Evolutionary conservation across 305 asterid genomes (phyloP), one percentile per base, ranked within the genome.

Genomic region (Fraxinus baroniana): DNA sequence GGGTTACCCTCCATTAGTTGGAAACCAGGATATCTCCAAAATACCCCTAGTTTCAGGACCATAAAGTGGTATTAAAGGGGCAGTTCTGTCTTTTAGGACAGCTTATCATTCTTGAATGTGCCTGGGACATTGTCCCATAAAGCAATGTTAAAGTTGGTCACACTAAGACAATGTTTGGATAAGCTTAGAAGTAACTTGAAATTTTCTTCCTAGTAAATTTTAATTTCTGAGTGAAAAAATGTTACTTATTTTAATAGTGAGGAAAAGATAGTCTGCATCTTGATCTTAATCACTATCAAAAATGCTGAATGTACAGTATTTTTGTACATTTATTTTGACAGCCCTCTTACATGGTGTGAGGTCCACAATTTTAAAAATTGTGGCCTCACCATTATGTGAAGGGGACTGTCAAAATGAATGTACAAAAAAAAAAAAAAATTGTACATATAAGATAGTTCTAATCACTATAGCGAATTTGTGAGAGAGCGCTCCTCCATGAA

Each of bases 71-170:
- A 1, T 17, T 46, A 0, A 78, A 85, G 83, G 88, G 85, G 49
- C 26, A 86, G 1, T 70, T 35, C 3, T 15, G 92, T 89, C 91
- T 76, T 74, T 85, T 83, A 0, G 8, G 1, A 9, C 1, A 7
- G 33, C 13, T 36, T 26, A n/a, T 77, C 86, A 84, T 77, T 85
- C 83, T 81, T 84, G 39, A 79, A 24, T 85, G 74, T 78, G 77
- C 85, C 81, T 76, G 64, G 81, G 86, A 76, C 84, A 76, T 66
- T 81, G 90, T 80, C 86, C 89, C 82, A 77, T 83, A 68, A 68
- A 68, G 74, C 15, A 70, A 5, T 5, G 24, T 70, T 70, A 70
- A 30, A 70, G 75, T 13, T 70, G 22, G 39, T 70, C 75, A 5
- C 44, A 6, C 9, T 70, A 1, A 70, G 76, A 70, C 76, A 8